Evolutionary conservation across 2,329 filamentous ascomycete species (phyloP).

Genomic region (Aciculosporium take): DNA sequence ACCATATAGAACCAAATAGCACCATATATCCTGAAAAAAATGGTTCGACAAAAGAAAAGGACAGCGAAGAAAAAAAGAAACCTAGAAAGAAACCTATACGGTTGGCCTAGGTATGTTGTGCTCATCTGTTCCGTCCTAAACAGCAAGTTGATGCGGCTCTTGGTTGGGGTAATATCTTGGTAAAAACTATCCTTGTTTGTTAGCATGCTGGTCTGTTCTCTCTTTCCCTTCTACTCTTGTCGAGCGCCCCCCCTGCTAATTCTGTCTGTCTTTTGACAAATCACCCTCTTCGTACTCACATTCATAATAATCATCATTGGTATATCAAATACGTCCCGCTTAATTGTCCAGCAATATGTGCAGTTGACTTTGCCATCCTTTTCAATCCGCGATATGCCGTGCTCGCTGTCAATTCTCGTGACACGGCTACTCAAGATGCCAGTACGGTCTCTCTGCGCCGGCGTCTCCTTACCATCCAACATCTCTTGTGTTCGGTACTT

Average conservation of each 20-base stretch:
- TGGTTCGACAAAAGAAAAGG: not conserved
- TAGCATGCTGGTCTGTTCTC: no score
- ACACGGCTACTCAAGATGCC: constrained; percentile 45
- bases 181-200: constrained; percentile 31
- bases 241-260: no score
- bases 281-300: constrained; percentile 43
- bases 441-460: constrained; percentile 30
- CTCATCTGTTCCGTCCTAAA: constrained; percentile 19
- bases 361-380: constrained; percentile 87
- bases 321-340: constrained; percentile 93
- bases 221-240: no score
- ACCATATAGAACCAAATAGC: not conserved
- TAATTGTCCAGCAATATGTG: constrained; percentile 93
- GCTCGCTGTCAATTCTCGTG: constrained; percentile 52
- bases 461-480: constrained; percentile 25
- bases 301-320: constrained; percentile 98
- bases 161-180: constrained; percentile 46
- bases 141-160: constrained; percentile 40
- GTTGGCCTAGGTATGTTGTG: not conserved
- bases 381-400: constrained; percentile 69
- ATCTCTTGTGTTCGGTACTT: constrained; percentile 72
- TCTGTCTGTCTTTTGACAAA: constrained; percentile 2
- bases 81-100: no score
- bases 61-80: not conserved
- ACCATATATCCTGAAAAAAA: not conserved